Conservation (phyloP, 1,139 yeast genomes). For the Nakaseomyces sp. region DNA sequence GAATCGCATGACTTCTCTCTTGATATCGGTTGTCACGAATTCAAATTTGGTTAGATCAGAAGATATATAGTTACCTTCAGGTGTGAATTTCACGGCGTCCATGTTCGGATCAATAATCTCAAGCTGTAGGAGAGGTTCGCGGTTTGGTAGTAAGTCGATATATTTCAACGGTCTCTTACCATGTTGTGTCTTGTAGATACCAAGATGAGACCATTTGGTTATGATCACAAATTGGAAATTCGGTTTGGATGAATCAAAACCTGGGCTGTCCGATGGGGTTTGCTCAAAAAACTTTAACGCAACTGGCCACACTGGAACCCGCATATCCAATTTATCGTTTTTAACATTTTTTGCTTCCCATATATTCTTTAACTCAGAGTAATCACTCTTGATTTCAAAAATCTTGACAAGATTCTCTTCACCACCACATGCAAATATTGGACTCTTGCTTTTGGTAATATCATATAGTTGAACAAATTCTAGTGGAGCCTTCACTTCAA, state of each 20-base stretch:
- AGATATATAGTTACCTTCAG: slow-evolving; percentile 18
- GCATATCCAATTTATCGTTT: slow-evolving; percentile 53
- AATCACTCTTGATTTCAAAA: slow-evolving; percentile 34
- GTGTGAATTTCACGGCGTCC: slow-evolving; percentile 10
- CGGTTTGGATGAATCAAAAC: slow-evolving; percentile 22
- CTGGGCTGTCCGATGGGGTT: slow-evolving; percentile 17
- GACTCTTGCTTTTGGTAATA: slow-evolving; percentile 37
- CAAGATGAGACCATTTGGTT: slow-evolving; percentile 40
- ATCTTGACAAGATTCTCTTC: slow-evolving; percentile 59
- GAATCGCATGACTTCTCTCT: slow-evolving; percentile 40
- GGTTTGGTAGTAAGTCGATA: slow-evolving; percentile 33
- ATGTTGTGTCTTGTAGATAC: slow-evolving; percentile 51
- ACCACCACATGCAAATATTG: slow-evolving; percentile 60
- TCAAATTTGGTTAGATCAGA: slow-evolving; percentile 14
- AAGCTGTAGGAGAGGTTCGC: slow-evolving; percentile 24
- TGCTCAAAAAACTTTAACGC: slow-evolving; percentile 35
- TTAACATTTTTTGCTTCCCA: slow-evolving; percentile 60
- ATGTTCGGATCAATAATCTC: slow-evolving; percentile 11
- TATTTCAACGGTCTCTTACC: slow-evolving; percentile 48
- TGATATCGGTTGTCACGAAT: slow-evolving; percentile 25
- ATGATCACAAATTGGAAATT: slow-evolving; percentile 44
- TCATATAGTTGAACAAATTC: slow-evolving; percentile 40
- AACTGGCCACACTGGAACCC: slow-evolving; percentile 56
- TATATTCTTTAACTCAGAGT: slow-evolving; percentile 29
- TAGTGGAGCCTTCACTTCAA: slow-evolving; percentile 34